A percentile compares a stretch with the other conserved stretches of the same genome.
Conservation (phyloP, 306 rosid species). For the Vicia faba region DNA sequence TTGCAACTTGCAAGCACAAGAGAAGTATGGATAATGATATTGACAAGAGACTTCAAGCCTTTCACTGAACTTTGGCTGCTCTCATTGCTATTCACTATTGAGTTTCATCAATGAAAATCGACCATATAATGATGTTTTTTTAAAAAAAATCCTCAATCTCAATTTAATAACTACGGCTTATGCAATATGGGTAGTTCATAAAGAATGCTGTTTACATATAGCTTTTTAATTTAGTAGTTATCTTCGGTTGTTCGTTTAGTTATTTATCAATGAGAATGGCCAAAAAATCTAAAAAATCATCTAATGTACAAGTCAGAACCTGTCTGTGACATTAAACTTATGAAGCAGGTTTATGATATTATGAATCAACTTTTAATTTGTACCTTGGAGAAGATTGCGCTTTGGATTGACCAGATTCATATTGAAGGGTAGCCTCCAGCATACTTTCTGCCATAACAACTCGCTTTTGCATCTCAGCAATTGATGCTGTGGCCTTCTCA, state of each 20-base stretch:
- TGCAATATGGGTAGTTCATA: conserved; percentile 20
- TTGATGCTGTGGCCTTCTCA: conserved; percentile 70
- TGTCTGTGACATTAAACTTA: conserved; percentile 16
- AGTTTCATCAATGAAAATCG: conserved; percentile 24
- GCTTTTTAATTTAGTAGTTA: conserved; percentile 21
- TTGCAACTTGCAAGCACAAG: conserved; percentile 12
- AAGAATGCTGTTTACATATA: conserved; percentile 11
- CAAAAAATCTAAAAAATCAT: not conserved
- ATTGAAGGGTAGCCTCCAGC: conserved; percentile 94
- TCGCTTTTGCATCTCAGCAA: conserved; percentile 77
- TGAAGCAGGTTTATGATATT: conserved; percentile 20
- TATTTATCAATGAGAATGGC: conserved; percentile 24
- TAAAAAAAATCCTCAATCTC: not conserved
- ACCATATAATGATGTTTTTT: conserved; percentile 17
- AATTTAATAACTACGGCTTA: not conserved
- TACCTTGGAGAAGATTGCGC: conserved; percentile 83
- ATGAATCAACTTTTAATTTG: conserved; percentile 26
- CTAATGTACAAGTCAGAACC: not conserved
- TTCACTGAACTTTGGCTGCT: conserved; percentile 21
- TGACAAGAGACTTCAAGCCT: conserved; percentile 25
- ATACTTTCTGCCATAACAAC: conserved; percentile 84
- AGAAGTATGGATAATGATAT: conserved; percentile 5
- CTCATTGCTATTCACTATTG: conserved; percentile 18
- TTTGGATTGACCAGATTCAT: conserved; percentile 93
- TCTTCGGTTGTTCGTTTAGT: not conserved